Percentiles rank a stretch among this genome's conserved stretches.
These are phyloP conservation scores for Medicago truncatula DNA, from an alignment of 306 rosid species.

Conservation along the genomic window MtrunA17r5.0-ANR NC_053046.1:20916001-20916500, in stretches of 20 bases:
- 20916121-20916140: background rate
- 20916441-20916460: background rate
- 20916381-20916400: background rate
- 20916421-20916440: constrained; percentile 7
- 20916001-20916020: background rate
- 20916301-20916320: constrained; percentile 6
- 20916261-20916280: background rate
- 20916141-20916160: background rate
- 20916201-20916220: background rate
- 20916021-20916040: no score
- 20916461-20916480: background rate
- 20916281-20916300: constrained; percentile 16
- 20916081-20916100: background rate
- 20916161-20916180: background rate
- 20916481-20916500: background rate
- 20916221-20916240: background rate
- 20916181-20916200: background rate
- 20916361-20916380: constrained; percentile 8
- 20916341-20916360: constrained; percentile 14
- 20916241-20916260: constrained; percentile 27
- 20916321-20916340: background rate
- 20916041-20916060: background rate
- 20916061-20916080: background rate
- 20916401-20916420: constrained; percentile 23
- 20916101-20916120: background rate